These are phyloP conservation scores for Thozetella sp. DNA, from an alignment of 495 filamentous ascomycete species.

Conservation along the genomic window DNA sequence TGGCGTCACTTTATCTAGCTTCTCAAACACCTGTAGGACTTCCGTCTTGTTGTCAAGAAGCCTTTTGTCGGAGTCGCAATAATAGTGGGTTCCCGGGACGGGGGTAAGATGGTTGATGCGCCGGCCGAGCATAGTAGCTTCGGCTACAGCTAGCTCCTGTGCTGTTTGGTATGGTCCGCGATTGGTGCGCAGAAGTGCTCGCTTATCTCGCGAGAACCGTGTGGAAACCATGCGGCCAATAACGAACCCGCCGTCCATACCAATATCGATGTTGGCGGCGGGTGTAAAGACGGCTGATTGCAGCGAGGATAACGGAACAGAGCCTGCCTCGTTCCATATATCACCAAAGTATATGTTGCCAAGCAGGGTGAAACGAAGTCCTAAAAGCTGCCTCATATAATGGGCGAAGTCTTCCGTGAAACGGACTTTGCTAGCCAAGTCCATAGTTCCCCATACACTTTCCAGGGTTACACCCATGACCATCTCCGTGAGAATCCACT, in stretches of 20 bases:
- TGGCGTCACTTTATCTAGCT: constrained; percentile 2
- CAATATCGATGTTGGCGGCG: constrained; percentile 2
- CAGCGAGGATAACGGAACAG: not conserved
- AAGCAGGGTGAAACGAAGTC: constrained; percentile 10
- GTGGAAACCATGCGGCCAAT: constrained; percentile 13
- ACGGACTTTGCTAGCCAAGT: too few relatives aligned
- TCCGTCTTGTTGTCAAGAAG: not conserved
- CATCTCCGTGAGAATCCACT: constrained; percentile 53
- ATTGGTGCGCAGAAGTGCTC: constrained; percentile 3
- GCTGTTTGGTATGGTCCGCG: constrained; percentile 10
- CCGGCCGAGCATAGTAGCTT: too few relatives aligned
- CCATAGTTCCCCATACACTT: too few relatives aligned
- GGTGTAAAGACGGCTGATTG: not conserved
- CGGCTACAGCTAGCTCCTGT: constrained; percentile 3
- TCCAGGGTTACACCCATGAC: too few relatives aligned
- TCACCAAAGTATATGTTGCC: constrained; percentile 12
- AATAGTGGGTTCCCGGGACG: constrained; percentile 9
- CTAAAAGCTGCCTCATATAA: constrained; percentile 4
- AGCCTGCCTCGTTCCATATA: constrained; percentile 1
- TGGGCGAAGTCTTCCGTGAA: constrained; percentile 9
- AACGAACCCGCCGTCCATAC: constrained; percentile 5
- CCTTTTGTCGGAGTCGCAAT: constrained; percentile 10
- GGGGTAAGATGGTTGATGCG: constrained; percentile 9
- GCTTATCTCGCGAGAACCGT: constrained; percentile 13
- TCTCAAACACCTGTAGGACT: too few relatives aligned